phyloP scores from a whole-genome alignment of 768 basidiomycete genomes.

The Termitomyces sp. region DNA sequence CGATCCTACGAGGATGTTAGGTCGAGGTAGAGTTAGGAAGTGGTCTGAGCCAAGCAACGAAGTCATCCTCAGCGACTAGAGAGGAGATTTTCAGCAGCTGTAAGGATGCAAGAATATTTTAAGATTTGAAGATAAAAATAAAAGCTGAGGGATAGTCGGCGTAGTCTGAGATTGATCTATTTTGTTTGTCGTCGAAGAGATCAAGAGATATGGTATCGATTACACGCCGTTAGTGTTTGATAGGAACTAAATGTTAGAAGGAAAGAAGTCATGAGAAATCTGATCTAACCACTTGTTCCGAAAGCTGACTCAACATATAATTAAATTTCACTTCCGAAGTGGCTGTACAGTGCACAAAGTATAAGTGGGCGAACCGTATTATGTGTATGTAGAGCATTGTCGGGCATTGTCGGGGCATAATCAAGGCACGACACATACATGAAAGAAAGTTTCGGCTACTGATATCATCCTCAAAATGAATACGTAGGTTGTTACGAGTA shows the following conservation, averaged over 20 bases:
- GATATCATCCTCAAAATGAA: too few species aligned
- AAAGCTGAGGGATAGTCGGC: not conserved
- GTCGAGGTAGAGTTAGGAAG: constrained; percentile 19
- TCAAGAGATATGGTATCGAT: not conserved
- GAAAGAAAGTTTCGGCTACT: too few species aligned
- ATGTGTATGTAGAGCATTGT: too few species aligned
- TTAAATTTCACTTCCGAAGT: not conserved
- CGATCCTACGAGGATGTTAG: constrained; percentile 14
- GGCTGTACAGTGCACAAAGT: not conserved
- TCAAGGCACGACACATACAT: not conserved
- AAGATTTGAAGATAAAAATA: not conserved
- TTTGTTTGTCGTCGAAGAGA: not conserved
- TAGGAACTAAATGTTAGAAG: not conserved
- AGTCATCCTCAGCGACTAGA: constrained; percentile 6
- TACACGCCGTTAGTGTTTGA: not conserved
- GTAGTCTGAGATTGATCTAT: not conserved
- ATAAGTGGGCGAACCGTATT: not conserved
- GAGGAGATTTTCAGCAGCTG: not conserved
- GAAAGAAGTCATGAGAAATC: too few species aligned
- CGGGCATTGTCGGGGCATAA: not conserved
- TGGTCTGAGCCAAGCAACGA: constrained; percentile 13
- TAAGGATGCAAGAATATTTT: not conserved
- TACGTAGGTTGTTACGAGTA: too few species aligned
- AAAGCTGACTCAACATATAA: not conserved
- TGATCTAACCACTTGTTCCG: not conserved